Evolutionary conservation across 257 asterid species (phyloP), one percentile per base, ranked within the genome.

Genomic region (Scutellaria minor): DNA sequence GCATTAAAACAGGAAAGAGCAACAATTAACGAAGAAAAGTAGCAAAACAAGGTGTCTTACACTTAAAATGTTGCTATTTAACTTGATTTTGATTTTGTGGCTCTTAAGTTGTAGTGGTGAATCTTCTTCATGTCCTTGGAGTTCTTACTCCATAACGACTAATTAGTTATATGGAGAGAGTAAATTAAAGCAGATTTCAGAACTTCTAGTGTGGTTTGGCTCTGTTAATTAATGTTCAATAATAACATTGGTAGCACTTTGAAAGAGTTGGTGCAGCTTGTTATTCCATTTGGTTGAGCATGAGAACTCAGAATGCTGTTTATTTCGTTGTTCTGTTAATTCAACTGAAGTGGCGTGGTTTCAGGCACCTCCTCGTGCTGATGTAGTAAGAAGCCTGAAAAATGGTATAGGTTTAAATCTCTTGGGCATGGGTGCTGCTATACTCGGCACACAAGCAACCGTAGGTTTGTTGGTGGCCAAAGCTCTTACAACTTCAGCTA

Each of bases 351-450:
- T n/a, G 15, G n/a, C 42, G 14, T 76, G 31, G 58, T 82, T 78
- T 66, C 88, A 95, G 99, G 99, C 99, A 12, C 98, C 99, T 75
- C 96, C 97, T 56, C 96, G 99, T 9, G 97, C 96, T 0, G 99
- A 90, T 79, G 99, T 92, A 44, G 91, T 95, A 24, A 87, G 74
- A 83, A 90, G 97, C 83, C 83, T 95, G 75, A 85, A 83, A 73
- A 95, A 95, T 18, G 96, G 99, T 18, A 92, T 95, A 67, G 78
- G 15, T 11, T 70, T 95, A 78, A 95, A 95, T 79, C 76, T 95
- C 37, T 83, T 93, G 80, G 98, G 98, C 6, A 82, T 89, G 90
- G 98, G 98, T 71, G 98, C 98, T 35, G 89, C 99, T 74, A 62
- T 91, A 74, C 92, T 95, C 22, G 98, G 98, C 62, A 87, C 90